These are phyloP conservation scores for Ustilago curta DNA, from an alignment of 1,284 basidiomycete species.

Conservation along the genomic window DNA sequence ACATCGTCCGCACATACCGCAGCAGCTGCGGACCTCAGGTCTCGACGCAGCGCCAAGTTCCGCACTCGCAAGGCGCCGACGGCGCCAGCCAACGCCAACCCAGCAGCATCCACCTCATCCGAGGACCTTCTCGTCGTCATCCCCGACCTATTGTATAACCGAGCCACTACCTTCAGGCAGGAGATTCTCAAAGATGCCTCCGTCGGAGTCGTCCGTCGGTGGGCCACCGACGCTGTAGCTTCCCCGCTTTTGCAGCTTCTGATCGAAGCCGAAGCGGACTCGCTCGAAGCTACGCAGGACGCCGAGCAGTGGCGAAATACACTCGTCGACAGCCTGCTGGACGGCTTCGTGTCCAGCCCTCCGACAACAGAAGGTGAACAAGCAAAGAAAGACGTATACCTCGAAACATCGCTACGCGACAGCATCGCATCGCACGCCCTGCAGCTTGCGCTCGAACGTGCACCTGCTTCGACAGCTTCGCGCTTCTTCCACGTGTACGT, in stretches of 20 bases:
- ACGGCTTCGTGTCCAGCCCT: conserved; percentile 43
- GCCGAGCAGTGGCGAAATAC: conserved; percentile 26
- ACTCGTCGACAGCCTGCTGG: conserved; percentile 52
- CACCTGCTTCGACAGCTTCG: conserved; percentile 20
- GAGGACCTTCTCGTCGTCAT: conserved; percentile 31
- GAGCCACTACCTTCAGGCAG: conserved; percentile 21
- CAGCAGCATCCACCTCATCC: not conserved
- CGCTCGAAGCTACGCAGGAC: conserved; percentile 31
- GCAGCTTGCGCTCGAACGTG: conserved; percentile 39
- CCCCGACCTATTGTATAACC: conserved; percentile 31
- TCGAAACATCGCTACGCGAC: conserved; percentile 65
- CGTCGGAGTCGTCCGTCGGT: conserved; percentile 26
- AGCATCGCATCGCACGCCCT: conserved; percentile 63
- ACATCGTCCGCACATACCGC: conserved; percentile 12
- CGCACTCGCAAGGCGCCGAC: conserved; percentile 49
- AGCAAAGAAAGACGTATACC: conserved; percentile 46
- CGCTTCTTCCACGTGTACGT: conserved; percentile 62
- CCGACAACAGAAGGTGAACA: conserved; percentile 4
- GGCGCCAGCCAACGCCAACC: conserved; percentile 9
- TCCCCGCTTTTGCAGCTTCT: conserved; percentile 61
- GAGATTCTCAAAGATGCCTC: conserved; percentile 21
- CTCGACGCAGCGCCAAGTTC: conserved; percentile 61
- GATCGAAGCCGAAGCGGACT: conserved; percentile 41
- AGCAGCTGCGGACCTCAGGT: conserved; percentile 36
- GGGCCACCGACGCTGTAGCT: conserved; percentile 53